Percentiles rank a stretch among this genome's conserved stretches.
These are phyloP conservation scores for Verticillium isaacii DNA, from an alignment of 2,329 filamentous ascomycete species.

Conservation along the genomic window DNA sequence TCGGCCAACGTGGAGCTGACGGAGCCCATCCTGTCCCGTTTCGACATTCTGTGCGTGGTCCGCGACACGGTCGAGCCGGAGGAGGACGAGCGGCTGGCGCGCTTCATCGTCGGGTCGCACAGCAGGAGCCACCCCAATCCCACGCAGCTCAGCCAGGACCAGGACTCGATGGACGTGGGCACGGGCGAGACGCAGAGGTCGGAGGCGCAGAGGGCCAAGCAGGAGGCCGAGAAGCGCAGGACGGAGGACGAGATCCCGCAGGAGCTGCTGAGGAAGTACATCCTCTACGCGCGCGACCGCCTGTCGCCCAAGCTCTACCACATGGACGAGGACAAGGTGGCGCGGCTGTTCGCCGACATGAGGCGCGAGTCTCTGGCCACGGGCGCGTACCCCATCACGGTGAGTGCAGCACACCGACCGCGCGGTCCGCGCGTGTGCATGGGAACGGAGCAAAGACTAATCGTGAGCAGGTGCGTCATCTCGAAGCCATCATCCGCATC, in stretches of 20 bases:
- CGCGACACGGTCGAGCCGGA: slow-evolving; percentile 88
- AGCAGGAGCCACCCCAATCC: slow-evolving; percentile 74
- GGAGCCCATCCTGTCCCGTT: slow-evolving; percentile 95
- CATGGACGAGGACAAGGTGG: slow-evolving; percentile 96
- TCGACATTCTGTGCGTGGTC: slow-evolving; percentile 95
- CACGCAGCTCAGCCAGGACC: slow-evolving; percentile 50
- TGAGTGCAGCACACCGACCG: slow-evolving; percentile 43
- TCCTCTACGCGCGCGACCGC: slow-evolving; percentile 86
- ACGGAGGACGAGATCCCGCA: slow-evolving; percentile 76
- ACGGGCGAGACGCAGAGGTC: slow-evolving; percentile 40
- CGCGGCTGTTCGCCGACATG: slow-evolving; percentile 94
- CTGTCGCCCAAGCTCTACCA: slow-evolving; percentile 91
- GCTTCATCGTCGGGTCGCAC: slow-evolving; percentile 93
- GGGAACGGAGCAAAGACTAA: slow-evolving; percentile 1
- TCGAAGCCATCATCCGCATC: slow-evolving; percentile 96
- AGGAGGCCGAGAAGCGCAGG: slow-evolving; percentile 13
- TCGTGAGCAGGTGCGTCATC: slow-evolving; percentile 74
- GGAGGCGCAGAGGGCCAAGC: not conserved
- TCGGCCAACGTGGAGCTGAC: slow-evolving; percentile 95
- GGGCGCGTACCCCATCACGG: slow-evolving; percentile 95
- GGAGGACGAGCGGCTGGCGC: slow-evolving; percentile 89
- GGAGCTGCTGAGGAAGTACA: slow-evolving; percentile 90
- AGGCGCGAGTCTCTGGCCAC: slow-evolving; percentile 86
- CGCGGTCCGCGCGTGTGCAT: not conserved
- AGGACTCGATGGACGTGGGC: slow-evolving; percentile 61